These are phyloP conservation scores for Talaromyces adpressus DNA, from an alignment of 495 filamentous ascomycete species.

Conservation along the genomic window DNA sequence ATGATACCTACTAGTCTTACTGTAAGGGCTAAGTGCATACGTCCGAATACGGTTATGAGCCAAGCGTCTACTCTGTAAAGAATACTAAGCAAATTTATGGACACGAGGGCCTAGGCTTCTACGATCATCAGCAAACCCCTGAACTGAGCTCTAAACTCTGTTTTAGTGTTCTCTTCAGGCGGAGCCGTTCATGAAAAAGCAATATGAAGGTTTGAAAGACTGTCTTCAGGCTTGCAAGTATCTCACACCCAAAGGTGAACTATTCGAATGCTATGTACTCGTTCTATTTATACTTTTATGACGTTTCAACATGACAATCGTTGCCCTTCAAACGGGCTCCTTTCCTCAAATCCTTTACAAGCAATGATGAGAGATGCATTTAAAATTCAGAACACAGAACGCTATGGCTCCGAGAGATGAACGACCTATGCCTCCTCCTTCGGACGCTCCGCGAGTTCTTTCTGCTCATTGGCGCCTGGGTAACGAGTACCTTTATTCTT, in stretches of 20 bases:
- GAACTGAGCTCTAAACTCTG: background rate
- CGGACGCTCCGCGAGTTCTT: background rate
- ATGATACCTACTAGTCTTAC: too few relatives aligned
- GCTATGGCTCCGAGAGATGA: background rate
- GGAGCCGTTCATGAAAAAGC: too few relatives aligned
- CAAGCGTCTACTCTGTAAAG: background rate
- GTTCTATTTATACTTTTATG: background rate
- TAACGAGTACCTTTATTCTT: constrained; percentile 74
- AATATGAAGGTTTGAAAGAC: too few relatives aligned
- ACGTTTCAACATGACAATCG: background rate
- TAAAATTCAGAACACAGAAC: too few relatives aligned
- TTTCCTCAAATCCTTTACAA: too few relatives aligned
- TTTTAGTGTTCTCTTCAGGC: background rate
- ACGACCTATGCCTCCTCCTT: background rate
- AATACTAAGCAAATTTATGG: background rate
- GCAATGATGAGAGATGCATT: too few relatives aligned
- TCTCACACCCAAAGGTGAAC: too few relatives aligned
- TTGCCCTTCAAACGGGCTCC: too few relatives aligned
- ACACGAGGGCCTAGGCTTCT: background rate
- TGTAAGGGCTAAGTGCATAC: background rate
- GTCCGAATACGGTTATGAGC: background rate
- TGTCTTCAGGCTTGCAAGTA: too few relatives aligned
- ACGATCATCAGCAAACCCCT: background rate
- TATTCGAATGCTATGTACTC: background rate
- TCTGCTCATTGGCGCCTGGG: constrained; percentile 30